phyloP scores from a whole-genome alignment of 1,284 basidiomycete species.

The Ustilago trichophora region DNA sequence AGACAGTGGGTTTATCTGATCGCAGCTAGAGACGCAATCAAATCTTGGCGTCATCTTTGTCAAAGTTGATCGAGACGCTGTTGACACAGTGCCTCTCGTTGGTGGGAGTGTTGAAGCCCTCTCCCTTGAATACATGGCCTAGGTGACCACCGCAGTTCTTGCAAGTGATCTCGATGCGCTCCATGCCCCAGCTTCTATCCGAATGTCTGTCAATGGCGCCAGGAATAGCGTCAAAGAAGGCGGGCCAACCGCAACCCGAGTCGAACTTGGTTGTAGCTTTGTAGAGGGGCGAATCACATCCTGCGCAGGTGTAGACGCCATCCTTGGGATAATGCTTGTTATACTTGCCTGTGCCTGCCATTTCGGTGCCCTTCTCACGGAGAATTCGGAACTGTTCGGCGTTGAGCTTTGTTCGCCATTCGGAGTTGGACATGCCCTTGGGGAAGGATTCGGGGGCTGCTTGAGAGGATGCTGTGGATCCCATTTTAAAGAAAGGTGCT shows the following conservation, averaged over 20 bases:
- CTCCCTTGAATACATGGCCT: conserved; percentile 91
- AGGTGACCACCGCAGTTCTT: conserved; percentile 83
- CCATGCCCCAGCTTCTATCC: conserved; percentile 68
- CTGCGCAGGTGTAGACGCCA: conserved; percentile 74
- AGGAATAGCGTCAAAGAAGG: conserved; percentile 92
- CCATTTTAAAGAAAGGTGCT: conserved; percentile 27
- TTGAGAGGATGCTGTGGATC: conserved; percentile 35
- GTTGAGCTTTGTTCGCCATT: conserved; percentile 84
- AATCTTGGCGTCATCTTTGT: conserved; percentile 70
- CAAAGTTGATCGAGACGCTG: conserved; percentile 83
- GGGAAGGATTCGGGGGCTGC: conserved; percentile 39
- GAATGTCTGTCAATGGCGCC: conserved; percentile 78
- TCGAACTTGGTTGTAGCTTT: conserved; percentile 86
- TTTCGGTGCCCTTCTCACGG: conserved; percentile 86
- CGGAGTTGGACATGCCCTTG: conserved; percentile 75
- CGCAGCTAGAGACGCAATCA: neutral
- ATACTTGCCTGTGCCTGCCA: conserved; percentile 79
- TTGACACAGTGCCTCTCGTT: conserved; percentile 78
- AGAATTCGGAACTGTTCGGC: conserved; percentile 89
- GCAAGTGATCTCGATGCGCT: conserved; percentile 79
- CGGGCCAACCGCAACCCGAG: conserved; percentile 96
- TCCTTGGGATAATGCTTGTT: conserved; percentile 74
- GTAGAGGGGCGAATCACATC: conserved; percentile 67
- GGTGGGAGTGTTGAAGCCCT: conserved; percentile 74
- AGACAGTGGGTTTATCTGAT: too few species aligned